Evolutionary conservation across 192 early-diverging fungal genomes (phyloP).

Genomic region (Backusella sp.): DNA sequence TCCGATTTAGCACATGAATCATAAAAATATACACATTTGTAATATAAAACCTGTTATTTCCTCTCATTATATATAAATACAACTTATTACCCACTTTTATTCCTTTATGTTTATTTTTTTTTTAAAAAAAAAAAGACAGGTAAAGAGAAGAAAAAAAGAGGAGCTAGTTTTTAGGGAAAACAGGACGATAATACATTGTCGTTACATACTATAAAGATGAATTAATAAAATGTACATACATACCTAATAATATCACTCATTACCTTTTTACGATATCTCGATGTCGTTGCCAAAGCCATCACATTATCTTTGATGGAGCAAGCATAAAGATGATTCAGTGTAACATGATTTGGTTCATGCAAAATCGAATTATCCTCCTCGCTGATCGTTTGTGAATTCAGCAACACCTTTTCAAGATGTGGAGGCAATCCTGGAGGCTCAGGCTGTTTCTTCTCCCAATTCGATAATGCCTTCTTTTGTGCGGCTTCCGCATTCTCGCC

Average conservation of each 20-base stretch:
- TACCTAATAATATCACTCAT: neutral
- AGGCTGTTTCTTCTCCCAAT: constrained; percentile 19
- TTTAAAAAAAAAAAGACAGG: neutral
- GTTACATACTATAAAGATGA: constrained; percentile 37
- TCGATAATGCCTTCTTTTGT: neutral
- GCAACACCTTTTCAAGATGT: constrained; percentile 88
- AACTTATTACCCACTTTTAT: neutral
- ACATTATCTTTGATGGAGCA: constrained; percentile 95
- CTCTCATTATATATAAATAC: neutral
- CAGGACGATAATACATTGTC: constrained; percentile 45
- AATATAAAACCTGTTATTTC: neutral
- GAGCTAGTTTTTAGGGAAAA: constrained; percentile 13
- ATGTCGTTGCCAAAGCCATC: constrained; percentile 89
- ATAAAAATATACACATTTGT: neutral
- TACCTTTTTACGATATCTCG: constrained; percentile 90
- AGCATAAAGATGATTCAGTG: constrained; percentile 94
- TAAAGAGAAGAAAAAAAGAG: neutral
- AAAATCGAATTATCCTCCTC: constrained; percentile 79
- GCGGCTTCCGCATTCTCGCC: neutral
- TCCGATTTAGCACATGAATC: neutral
- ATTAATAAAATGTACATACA: neutral
- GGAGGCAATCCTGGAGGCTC: constrained; percentile 89
- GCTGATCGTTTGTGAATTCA: constrained; percentile 70
- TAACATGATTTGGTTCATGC: constrained; percentile 90
- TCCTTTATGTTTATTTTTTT: neutral